phyloP scores from a whole-genome alignment of 1,284 basidiomycete species.

The Gomphus sp. region DNA sequence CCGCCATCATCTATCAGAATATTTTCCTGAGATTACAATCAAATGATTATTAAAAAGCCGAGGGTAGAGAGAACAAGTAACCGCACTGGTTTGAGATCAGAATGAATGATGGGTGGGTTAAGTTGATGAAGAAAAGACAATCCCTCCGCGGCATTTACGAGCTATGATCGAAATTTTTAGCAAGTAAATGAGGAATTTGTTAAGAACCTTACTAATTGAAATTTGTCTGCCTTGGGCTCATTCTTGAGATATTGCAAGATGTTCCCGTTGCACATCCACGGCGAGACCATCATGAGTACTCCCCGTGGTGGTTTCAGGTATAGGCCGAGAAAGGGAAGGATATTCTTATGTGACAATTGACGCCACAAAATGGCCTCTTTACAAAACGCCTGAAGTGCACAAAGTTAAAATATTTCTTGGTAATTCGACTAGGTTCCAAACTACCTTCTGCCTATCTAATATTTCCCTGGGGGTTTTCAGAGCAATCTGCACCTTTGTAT shows the following conservation, averaged over 20 bases:
- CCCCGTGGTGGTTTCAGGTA: neutral
- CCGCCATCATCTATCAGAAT: constrained; percentile 1
- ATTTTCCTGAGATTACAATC: constrained; percentile 1
- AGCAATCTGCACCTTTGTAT: neutral
- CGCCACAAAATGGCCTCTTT: neutral
- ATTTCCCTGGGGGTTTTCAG: neutral
- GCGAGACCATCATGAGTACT: constrained; percentile 2
- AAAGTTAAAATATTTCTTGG: neutral
- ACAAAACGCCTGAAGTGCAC: neutral
- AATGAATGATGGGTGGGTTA: neutral
- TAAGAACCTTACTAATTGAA: neutral
- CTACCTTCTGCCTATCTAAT: neutral
- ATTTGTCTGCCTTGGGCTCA: constrained; percentile 1
- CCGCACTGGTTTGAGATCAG: neutral
- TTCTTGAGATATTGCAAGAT: constrained; percentile 2
- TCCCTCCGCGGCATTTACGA: constrained; percentile 1
- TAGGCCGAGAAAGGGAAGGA: neutral
- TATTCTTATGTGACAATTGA: constrained; percentile 1
- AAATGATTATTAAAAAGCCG: neutral
- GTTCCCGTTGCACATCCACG: constrained; percentile 6
- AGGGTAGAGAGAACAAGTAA: neutral
- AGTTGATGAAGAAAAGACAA: constrained; percentile 11
- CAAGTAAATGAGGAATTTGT: neutral
- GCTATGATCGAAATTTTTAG: neutral
- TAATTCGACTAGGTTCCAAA: neutral